Conservation (phyloP, 2,329 filamentous ascomycete species). For the Davidsoniella eucalypti region DNA sequence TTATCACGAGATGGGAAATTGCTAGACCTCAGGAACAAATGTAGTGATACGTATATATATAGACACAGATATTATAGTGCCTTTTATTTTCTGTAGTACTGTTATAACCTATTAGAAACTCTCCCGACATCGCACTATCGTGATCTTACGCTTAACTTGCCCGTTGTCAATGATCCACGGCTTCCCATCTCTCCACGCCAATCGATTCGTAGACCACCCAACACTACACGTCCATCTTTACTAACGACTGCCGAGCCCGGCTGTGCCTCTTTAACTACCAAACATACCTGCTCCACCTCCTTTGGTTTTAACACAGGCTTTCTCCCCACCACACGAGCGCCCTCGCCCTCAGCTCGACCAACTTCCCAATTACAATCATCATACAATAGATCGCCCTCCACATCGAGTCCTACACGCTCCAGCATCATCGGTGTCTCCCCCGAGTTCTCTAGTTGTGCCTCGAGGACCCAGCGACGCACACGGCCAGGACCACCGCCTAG, state of each 20-base stretch:
- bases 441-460: constrained; percentile 92
- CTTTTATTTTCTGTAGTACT: background rate
- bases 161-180: constrained; percentile 71
- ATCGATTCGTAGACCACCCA: constrained; percentile 71
- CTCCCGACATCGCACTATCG: background rate
- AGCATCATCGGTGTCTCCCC: constrained; percentile 69
- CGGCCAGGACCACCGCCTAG: constrained; percentile 16
- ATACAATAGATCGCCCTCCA: constrained; percentile 33
- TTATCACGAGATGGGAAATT: constrained; percentile 27
- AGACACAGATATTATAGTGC: no score
- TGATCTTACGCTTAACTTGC: constrained; percentile 48
- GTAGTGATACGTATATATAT: no score
- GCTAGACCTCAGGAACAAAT: background rate
- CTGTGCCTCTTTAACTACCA: constrained; percentile 35
- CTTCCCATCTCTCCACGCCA: constrained; percentile 89
- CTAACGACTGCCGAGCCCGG: constrained; percentile 23
- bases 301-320: constrained; percentile 43
- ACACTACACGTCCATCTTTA: constrained; percentile 41
- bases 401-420: constrained; percentile 44
- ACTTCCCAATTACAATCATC: constrained; percentile 41
- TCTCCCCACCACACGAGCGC: constrained; percentile 15
- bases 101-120: background rate
- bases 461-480: constrained; percentile 50
- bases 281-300: constrained; percentile 51
- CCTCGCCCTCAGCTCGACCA: constrained; percentile 16